phyloP scores from a whole-genome alignment of 2,329 filamentous ascomycete species.

The Niveomyces coronatus region DNA sequence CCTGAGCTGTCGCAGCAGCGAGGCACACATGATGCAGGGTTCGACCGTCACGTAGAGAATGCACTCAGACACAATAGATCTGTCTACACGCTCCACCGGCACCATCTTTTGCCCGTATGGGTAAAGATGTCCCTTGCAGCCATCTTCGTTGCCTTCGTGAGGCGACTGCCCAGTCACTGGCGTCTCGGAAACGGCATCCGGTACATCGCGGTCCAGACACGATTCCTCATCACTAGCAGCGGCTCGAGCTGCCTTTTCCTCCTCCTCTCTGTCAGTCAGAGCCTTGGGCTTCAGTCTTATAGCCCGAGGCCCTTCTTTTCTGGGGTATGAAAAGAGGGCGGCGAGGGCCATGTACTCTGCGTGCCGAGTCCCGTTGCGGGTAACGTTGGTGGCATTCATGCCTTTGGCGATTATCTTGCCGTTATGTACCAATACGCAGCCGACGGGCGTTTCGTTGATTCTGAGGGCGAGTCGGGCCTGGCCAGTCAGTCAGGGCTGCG shows the following conservation, averaged over 20 bases:
- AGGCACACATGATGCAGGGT: slow-evolving; percentile 98
- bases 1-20: slow-evolving; percentile 75
- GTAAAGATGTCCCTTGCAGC: slow-evolving; percentile 44
- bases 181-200: slow-evolving; percentile 12
- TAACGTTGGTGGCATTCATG: slow-evolving; percentile 95
- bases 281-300: slow-evolving; percentile 25
- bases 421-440: slow-evolving; percentile 82
- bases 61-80: slow-evolving; percentile 57
- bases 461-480: slow-evolving; percentile 80
- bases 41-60: slow-evolving; percentile 95
- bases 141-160: slow-evolving; percentile 42
- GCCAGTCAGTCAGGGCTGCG: too few species aligned
- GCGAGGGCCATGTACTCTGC: slow-evolving; percentile 86
- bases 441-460: slow-evolving; percentile 89
- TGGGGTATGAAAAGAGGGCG: slow-evolving; percentile 38
- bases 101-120: slow-evolving; percentile 52
- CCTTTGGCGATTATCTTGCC: slow-evolving; percentile 73
- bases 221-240: slow-evolving; percentile 9
- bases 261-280: slow-evolving; percentile 15
- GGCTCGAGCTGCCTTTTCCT: slow-evolving; percentile 6
- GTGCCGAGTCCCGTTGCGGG: slow-evolving; percentile 83
- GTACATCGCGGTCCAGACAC: background rate
- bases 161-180: slow-evolving; percentile 14
- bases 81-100: slow-evolving; percentile 47
- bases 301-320: slow-evolving; percentile 19